Percentiles rank a stretch among this genome's conserved stretches.
These are phyloP conservation scores for Centaurea solstitialis DNA, from an alignment of 129 eudicot genomes.

Conservation along the genomic window DNA sequence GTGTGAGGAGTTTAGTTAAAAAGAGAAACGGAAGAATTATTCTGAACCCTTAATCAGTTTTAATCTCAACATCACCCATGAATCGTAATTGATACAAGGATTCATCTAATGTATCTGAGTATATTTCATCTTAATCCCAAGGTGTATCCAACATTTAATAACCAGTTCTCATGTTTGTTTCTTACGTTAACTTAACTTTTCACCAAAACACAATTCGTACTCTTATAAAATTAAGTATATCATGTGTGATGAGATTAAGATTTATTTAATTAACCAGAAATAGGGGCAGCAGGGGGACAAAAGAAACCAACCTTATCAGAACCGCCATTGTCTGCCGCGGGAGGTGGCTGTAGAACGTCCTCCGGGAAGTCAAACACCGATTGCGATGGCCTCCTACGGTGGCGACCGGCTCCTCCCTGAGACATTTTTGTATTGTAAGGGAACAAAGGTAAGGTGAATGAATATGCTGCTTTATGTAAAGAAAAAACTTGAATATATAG, in stretches of 20 bases:
- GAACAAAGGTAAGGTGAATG: slow-evolving; percentile 26
- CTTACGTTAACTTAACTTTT: too few species aligned
- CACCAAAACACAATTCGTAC: too few species aligned
- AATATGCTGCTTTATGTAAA: slow-evolving; percentile 22
- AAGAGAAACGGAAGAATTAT: too few species aligned
- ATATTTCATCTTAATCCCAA: too few species aligned
- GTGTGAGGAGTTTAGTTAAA: too few species aligned
- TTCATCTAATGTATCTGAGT: too few species aligned
- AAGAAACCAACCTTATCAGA: slow-evolving; percentile 32
- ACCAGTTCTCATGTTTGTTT: too few species aligned
- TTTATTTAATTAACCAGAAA: not conserved
- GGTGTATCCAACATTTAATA: too few species aligned
- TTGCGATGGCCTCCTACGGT: slow-evolving; percentile 76
- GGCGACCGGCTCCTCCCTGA: slow-evolving; percentile 56
- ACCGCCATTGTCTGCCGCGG: slow-evolving; percentile 22
- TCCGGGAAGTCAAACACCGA: slow-evolving; percentile 60
- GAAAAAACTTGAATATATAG: slow-evolving; percentile 15
- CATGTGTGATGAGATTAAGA: not conserved
- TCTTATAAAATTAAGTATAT: not conserved
- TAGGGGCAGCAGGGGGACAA: not conserved
- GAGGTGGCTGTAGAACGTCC: slow-evolving; percentile 53
- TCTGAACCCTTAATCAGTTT: too few species aligned
- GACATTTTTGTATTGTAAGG: slow-evolving; percentile 50
- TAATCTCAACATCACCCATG: too few species aligned
- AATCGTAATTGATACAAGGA: too few species aligned